Conservation (phyloP, 495 filamentous ascomycete species). For the Neurospora sp. region DNA sequence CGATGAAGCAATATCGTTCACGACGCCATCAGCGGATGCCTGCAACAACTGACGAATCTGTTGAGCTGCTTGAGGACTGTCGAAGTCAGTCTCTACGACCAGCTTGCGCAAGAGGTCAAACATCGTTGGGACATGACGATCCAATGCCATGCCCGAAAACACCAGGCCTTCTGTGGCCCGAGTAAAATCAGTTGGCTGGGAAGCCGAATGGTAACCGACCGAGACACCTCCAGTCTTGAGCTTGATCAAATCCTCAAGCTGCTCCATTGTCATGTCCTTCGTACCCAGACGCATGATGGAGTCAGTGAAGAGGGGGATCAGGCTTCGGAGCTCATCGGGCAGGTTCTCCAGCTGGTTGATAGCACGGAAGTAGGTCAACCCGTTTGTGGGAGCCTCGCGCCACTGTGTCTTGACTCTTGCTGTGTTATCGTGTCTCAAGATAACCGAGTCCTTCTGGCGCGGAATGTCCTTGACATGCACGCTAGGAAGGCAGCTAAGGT, state of each 20-base stretch:
- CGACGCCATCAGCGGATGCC: conserved; percentile 74
- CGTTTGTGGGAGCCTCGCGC: conserved; percentile 88
- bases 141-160: conserved; percentile 75
- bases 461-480: conserved; percentile 82
- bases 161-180: conserved; percentile 69
- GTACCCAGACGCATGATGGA: conserved; percentile 89
- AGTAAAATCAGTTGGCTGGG: conserved; percentile 60
- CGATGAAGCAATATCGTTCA: conserved; percentile 78
- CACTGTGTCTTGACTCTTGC: conserved; percentile 69
- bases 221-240: conserved; percentile 90
- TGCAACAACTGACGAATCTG: conserved; percentile 81
- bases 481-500: conserved; percentile 79
- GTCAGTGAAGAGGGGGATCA: conserved; percentile 87
- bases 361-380: conserved; percentile 90
- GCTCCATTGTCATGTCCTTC: conserved; percentile 76
- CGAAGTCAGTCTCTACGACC: conserved; percentile 80
- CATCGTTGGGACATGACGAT: conserved; percentile 83
- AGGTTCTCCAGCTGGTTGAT: conserved; percentile 69
- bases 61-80: conserved; percentile 63
- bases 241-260: conserved; percentile 91
- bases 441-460: conserved; percentile 59
- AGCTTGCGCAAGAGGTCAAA: conserved; percentile 73
- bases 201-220: conserved; percentile 64
- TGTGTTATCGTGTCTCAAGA: conserved; percentile 56
- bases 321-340: conserved; percentile 71